A percentile compares a stretch with the other conserved stretches of the same genome.
phyloP scores from a whole-genome alignment of 441 rosid species.

The Raphanus hybrid region DNA sequence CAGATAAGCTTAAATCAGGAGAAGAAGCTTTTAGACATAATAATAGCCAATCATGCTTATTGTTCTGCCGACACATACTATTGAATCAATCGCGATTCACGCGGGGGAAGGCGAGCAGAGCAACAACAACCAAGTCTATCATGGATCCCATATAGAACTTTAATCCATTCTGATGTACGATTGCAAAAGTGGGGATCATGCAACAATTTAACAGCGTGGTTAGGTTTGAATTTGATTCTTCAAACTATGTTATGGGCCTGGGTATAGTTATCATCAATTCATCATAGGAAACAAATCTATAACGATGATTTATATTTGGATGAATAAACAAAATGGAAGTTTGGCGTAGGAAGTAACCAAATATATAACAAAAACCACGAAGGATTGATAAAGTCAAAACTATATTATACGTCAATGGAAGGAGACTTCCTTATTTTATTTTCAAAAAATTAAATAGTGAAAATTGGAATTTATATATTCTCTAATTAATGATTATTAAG shows the following conservation, averaged over 20 bases:
- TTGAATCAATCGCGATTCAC: constrained; percentile 33
- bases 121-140: constrained; percentile 28
- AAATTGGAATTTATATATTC: constrained; percentile 28
- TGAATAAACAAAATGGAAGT: constrained; percentile 12
- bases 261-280: too few relatives aligned
- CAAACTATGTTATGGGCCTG: neutral
- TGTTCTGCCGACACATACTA: constrained; percentile 37
- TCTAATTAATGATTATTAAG: neutral
- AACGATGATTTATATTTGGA: constrained; percentile 11
- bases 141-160: constrained; percentile 10
- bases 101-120: constrained; percentile 20
- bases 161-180: too few relatives aligned
- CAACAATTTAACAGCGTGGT: neutral
- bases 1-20: neutral
- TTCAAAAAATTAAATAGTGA: neutral
- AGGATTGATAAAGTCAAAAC: neutral
- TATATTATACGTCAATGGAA: neutral
- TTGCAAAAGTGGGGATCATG: neutral
- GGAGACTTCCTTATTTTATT: constrained; percentile 26
- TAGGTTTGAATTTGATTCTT: neutral
- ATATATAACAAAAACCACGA: neutral
- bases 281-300: neutral
- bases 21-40: constrained; percentile 24
- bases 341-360: neutral
- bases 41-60: constrained; percentile 30